Evolutionary conservation across 2,329 filamentous ascomycete genomes (phyloP).

Genomic region (Pseudocercospora eumusae): DNA sequence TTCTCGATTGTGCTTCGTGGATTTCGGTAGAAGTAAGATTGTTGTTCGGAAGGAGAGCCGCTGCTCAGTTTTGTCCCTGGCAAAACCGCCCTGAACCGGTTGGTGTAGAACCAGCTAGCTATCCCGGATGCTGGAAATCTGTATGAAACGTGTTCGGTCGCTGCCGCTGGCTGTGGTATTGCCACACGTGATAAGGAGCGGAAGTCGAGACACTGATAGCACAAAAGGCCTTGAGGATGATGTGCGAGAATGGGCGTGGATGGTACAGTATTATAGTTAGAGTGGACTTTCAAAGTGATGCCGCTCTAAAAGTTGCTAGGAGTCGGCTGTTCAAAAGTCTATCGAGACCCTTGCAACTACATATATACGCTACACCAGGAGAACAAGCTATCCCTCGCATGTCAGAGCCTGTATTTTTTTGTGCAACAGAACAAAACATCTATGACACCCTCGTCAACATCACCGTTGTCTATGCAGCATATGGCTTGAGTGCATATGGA

Average conservation of each 20-base stretch:
- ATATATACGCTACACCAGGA: background rate
- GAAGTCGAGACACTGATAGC: background rate
- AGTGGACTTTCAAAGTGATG: background rate
- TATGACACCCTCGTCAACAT: background rate
- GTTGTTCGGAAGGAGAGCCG: slow-evolving; percentile 6
- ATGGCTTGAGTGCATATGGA: background rate
- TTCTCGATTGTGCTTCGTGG: background rate
- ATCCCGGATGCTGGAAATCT: slow-evolving; percentile 9
- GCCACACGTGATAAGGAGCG: slow-evolving; percentile 7
- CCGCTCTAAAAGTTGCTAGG: background rate
- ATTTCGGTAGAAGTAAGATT: slow-evolving; percentile 3
- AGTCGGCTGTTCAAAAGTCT: slow-evolving; percentile 8
- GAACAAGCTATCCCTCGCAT: background rate
- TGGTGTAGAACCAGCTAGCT: slow-evolving; percentile 2
- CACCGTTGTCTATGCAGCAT: no score
- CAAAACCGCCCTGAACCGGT: background rate
- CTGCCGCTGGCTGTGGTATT: slow-evolving; percentile 2
- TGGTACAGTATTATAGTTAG: background rate
- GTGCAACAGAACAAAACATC: background rate
- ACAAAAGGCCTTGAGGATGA: background rate
- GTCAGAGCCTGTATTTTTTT: background rate
- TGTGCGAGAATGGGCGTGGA: background rate
- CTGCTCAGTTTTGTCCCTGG: background rate
- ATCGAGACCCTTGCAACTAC: background rate
- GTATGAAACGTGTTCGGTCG: slow-evolving; percentile 22